Evolutionary conservation across 768 basidiomycete genomes (phyloP).

Genomic region (Sporobolomyces phaffii): DNA sequence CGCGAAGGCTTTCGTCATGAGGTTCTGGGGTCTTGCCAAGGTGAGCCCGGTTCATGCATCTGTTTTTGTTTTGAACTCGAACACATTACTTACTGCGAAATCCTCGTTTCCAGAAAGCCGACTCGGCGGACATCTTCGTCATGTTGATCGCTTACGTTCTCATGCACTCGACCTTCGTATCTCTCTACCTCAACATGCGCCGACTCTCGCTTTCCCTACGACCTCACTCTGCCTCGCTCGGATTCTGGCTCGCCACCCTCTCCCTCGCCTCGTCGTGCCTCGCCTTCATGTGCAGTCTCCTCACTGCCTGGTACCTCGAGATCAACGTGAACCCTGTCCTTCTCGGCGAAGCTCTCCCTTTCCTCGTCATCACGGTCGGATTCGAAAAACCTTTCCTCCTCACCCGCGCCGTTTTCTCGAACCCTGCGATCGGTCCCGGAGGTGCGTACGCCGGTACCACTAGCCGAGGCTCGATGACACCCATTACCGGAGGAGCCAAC

Average conservation of each 20-base stretch:
- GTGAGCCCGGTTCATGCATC: slow-evolving; percentile 47
- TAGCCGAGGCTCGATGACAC: slow-evolving; percentile 33
- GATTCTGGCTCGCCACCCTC: slow-evolving; percentile 50
- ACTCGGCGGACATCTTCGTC: slow-evolving; percentile 89
- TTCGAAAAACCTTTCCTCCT: slow-evolving; percentile 96
- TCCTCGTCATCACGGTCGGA: slow-evolving; percentile 93
- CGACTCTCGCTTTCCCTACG: slow-evolving; percentile 51
- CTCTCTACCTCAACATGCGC: slow-evolving; percentile 79
- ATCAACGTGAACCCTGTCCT: slow-evolving; percentile 89
- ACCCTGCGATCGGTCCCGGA: slow-evolving; percentile 54
- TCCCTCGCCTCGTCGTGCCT: slow-evolving; percentile 74
- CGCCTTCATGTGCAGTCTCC: slow-evolving; percentile 75
- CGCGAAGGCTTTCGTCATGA: slow-evolving; percentile 61
- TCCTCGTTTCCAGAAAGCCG: slow-evolving; percentile 76
- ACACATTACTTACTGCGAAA: no score
- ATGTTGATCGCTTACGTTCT: slow-evolving; percentile 87
- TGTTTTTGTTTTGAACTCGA: background rate
- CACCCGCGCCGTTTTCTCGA: slow-evolving; percentile 79
- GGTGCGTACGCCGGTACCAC: slow-evolving; percentile 22
- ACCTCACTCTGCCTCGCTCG: slow-evolving; percentile 27
- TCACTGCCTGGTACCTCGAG: slow-evolving; percentile 64
- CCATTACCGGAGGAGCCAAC: slow-evolving; percentile 3
- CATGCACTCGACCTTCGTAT: slow-evolving; percentile 92
- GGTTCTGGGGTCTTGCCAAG: slow-evolving; percentile 83
- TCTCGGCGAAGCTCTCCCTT: slow-evolving; percentile 90